These are phyloP conservation scores for Funneliformis mosseae DNA, from an alignment of 192 early-diverging fungal genomes.

Conservation along the genomic window DNA sequence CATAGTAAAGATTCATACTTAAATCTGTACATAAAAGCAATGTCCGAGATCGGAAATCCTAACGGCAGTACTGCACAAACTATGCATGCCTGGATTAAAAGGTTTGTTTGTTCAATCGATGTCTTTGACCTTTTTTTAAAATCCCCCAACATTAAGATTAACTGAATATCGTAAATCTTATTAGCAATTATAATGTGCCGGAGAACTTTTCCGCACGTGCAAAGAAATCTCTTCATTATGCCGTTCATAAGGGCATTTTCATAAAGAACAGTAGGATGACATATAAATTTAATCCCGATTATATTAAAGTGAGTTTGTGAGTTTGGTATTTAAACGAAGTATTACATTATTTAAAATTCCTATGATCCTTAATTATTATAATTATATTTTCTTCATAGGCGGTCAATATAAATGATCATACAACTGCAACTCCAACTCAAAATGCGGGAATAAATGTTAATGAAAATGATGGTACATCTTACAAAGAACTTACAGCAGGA, in stretches of 20 bases:
- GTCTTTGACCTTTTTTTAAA: no score
- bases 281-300: constrained; percentile 1
- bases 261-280: background rate
- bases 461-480: background rate
- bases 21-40: background rate
- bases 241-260: background rate
- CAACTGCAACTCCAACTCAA: background rate
- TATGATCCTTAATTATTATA: no score
- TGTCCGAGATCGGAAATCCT: background rate
- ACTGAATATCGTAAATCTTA: background rate
- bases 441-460: background rate
- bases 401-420: background rate
- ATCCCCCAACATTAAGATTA: no score
- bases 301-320: background rate
- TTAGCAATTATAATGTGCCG: background rate
- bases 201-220: background rate
- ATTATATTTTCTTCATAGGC: background rate
- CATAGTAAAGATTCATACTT: background rate
- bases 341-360: no score
- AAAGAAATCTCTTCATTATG: background rate
- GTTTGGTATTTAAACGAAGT: no score
- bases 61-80: background rate
- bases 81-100: background rate
- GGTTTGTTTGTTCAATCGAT: background rate
- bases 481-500: background rate